phyloP scores from a whole-genome alignment of 257 asterid genomes.

The Solanum dulcamara region DNA sequence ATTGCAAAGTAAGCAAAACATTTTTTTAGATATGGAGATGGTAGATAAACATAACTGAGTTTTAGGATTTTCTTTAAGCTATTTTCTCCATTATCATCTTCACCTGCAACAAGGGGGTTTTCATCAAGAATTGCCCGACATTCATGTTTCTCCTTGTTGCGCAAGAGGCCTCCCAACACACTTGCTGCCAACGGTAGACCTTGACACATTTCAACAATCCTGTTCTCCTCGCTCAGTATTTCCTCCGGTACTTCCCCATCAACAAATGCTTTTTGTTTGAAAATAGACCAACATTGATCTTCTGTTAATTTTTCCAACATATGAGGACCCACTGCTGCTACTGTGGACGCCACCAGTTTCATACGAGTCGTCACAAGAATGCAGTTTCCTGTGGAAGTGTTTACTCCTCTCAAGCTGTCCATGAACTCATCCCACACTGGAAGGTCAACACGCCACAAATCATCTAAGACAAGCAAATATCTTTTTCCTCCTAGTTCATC shows the following conservation, averaged over 20 bases:
- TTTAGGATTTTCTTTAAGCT: not conserved
- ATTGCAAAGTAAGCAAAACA: constrained; percentile 14
- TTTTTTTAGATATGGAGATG: constrained; percentile 3
- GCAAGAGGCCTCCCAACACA: not conserved
- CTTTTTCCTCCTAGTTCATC: not conserved
- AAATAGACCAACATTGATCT: not conserved
- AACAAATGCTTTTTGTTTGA: not conserved
- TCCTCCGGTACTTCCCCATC: not conserved
- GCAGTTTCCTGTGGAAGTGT: not conserved
- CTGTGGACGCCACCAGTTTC: not conserved
- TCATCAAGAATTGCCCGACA: not conserved
- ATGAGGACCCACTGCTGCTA: not conserved
- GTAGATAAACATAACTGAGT: constrained; percentile 14
- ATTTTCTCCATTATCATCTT: not conserved
- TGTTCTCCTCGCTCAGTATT: not conserved
- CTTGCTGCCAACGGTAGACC: constrained; percentile 11
- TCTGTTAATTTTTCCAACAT: not conserved
- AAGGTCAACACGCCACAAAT: not conserved
- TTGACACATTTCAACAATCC: not conserved
- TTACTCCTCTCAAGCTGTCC: not conserved
- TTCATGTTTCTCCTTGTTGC: not conserved
- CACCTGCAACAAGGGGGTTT: not conserved
- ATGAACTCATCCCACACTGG: not conserved
- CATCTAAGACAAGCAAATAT: not conserved
- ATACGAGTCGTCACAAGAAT: constrained; percentile 15